phyloP scores from a whole-genome alignment of 169 alveolate species.

The Plasmodium vinckei region DNA sequence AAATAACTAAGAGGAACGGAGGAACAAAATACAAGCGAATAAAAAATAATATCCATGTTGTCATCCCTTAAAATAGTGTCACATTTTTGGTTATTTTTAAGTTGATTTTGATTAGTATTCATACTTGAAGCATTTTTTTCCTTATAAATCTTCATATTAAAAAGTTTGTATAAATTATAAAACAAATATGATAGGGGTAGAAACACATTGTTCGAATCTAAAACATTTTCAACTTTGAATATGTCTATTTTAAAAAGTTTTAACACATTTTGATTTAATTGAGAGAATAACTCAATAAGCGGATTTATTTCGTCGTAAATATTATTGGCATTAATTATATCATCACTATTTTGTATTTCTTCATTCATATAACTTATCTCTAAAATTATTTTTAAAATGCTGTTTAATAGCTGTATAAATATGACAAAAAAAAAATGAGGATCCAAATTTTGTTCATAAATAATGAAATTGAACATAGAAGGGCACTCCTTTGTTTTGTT shows the following conservation, averaged over 20 bases:
- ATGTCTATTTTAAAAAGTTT: constrained; percentile 7
- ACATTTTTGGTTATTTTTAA: no score
- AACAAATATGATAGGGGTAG: constrained; percentile 43
- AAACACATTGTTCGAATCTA: constrained; percentile 29
- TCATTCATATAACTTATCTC: constrained; percentile 1
- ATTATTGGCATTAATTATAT: not conserved
- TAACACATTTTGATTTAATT: constrained; percentile 9
- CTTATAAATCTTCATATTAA: not conserved
- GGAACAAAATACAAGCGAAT: constrained; percentile 36
- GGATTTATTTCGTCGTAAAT: not conserved
- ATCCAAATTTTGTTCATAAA: constrained; percentile 20
- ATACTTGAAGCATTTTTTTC: not conserved
- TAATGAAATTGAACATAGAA: constrained; percentile 27
- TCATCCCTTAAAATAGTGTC: no score
- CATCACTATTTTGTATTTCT: no score
- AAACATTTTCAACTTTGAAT: constrained; percentile 40
- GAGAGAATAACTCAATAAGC: not conserved
- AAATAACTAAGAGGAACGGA: constrained; percentile 23
- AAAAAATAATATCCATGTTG: not conserved
- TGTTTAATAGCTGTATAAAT: constrained; percentile 22
- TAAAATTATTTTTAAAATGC: constrained; percentile 2
- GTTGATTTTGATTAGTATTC: not conserved
- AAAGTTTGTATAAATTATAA: constrained; percentile 22
- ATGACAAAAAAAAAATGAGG: constrained; percentile 32
- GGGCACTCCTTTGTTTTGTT: constrained; percentile 28